Base-by-base conservation (phyloP, 1,284 basidiomycete species). In the Leucoagaricus sp. region DNA sequence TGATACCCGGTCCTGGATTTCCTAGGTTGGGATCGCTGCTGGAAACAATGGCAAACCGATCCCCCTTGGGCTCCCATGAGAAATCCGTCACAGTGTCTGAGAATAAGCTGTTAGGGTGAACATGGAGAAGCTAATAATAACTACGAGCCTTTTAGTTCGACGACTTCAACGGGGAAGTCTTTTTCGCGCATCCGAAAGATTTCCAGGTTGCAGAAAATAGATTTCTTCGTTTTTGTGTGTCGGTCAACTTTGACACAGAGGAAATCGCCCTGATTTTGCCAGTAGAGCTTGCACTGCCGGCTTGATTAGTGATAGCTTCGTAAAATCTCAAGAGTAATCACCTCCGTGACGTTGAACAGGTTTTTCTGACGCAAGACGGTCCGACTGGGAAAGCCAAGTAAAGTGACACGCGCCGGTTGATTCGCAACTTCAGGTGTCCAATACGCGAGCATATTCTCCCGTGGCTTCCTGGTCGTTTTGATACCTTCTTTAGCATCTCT, bases 201-300 rank as follows among this genome's bases (percentile, higher is more conserved):
- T 75, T 99, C 97, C 61, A 99, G 81, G 75, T 99, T 99, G 77
- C 96, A 97, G 80, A 96, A 99, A 55, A 94, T 95, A 10, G 95
- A 96, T 79, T 99, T 99, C 77, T 98, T 98, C 19, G 95, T 97
- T 80, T 99, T 99, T 45, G 96, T 98, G 73, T 98, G 96, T 58
- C 97, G 91, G 76, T 99, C 97, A 58, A 99, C 97, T 77, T 98
- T 98, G 75, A 99, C 97, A 68, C 97, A 99, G 25, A 99, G 85
- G 80, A 94, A 99, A 75, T 99, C 96, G 50, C 97, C 97, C 71
- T 97, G 93, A 68, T 96, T 97, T 78, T 99, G 97, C 96, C 95
- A 99, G 76, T 93, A 91, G 47, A 99, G 84, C 78, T 98, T 98
- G 75, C 96, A 98, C 94, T 97, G 65, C 15, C 53, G 50, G 57